phyloP scores from a whole-genome alignment of 2,329 filamentous ascomycete species.

The Claviceps fusiformis region DNA sequence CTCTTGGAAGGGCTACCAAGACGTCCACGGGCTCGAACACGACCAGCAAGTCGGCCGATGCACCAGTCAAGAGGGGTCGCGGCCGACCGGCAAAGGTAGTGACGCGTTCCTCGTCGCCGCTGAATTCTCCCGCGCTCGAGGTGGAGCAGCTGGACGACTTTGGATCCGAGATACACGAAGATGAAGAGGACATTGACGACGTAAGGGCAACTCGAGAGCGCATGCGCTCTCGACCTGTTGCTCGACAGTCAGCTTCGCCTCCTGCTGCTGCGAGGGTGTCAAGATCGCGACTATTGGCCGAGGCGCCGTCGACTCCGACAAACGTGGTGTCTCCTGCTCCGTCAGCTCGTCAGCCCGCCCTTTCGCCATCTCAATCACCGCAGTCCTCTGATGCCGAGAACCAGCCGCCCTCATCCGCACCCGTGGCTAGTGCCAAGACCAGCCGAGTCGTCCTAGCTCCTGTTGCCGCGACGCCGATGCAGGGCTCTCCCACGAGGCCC shows the following conservation, averaged over 20 bases:
- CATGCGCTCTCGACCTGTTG: not conserved
- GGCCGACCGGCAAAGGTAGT: slow-evolving; percentile 16
- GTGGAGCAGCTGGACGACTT: slow-evolving; percentile 6
- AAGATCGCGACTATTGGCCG: slow-evolving; percentile 6
- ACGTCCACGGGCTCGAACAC: slow-evolving; percentile 9
- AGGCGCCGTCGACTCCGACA: slow-evolving; percentile 30
- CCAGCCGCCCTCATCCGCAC: slow-evolving; percentile 55
- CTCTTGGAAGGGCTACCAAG: slow-evolving; percentile 12
- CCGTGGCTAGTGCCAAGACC: slow-evolving; percentile 30
- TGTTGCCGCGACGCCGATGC: slow-evolving; percentile 32
- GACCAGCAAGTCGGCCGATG: slow-evolving; percentile 6
- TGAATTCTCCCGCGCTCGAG: not conserved
- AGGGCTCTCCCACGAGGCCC: slow-evolving; percentile 48
- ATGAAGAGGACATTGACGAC: not conserved
- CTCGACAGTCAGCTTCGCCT: not conserved
- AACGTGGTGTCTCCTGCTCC: slow-evolving; percentile 29
- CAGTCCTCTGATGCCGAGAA: slow-evolving; percentile 75
- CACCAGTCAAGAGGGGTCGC: slow-evolving; percentile 16
- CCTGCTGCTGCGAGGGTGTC: not conserved
- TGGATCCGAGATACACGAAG: slow-evolving; percentile 4
- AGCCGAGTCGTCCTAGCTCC: slow-evolving; percentile 35
- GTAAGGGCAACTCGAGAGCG: not conserved
- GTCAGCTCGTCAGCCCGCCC: slow-evolving; percentile 37
- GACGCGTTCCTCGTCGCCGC: not conserved
- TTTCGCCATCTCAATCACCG: slow-evolving; percentile 53